These are phyloP conservation scores for Penicillium occitanis DNA, from an alignment of 2,329 filamentous ascomycete genomes.

Conservation along the genomic window DNA sequence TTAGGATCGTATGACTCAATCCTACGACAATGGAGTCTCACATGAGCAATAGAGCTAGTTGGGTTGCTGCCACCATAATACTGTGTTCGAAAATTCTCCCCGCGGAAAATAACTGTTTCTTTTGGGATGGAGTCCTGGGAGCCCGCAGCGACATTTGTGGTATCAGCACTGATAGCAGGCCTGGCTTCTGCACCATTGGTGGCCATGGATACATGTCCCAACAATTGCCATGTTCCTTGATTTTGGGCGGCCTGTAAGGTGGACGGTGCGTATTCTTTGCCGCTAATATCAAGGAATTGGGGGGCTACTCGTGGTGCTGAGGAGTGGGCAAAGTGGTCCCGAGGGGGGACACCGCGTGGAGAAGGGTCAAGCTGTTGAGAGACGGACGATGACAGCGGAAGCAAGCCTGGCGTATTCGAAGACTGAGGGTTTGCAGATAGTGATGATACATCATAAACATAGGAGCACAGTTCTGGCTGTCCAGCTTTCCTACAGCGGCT, in stretches of 20 bases:
- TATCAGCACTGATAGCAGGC: slow-evolving; percentile 22
- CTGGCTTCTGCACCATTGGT: slow-evolving; percentile 11
- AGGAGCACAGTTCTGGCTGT: slow-evolving; percentile 19
- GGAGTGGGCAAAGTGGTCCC: background rate
- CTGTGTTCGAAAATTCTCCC: slow-evolving; percentile 27
- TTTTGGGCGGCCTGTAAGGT: slow-evolving; percentile 5
- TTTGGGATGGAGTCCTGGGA: slow-evolving; percentile 9
- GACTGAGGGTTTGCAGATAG: background rate
- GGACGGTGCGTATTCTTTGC: background rate
- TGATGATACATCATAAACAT: slow-evolving; percentile 10
- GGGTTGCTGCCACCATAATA: slow-evolving; percentile 29
- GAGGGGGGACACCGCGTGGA: background rate
- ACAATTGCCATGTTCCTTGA: slow-evolving; percentile 18
- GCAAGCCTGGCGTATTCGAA: background rate
- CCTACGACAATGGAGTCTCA: slow-evolving; percentile 14
- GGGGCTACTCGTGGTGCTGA: background rate
- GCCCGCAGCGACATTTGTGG: background rate
- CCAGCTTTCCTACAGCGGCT: slow-evolving; percentile 23
- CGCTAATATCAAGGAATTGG: slow-evolving; percentile 13
- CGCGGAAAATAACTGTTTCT: slow-evolving; percentile 26
- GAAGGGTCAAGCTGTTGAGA: background rate
- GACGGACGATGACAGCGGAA: background rate
- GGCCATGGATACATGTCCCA: slow-evolving; percentile 1
- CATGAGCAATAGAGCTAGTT: slow-evolving; percentile 26
- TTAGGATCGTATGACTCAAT: background rate